Percentiles rank a stretch among this genome's conserved stretches.
These are phyloP conservation scores for Mucor plumbeus DNA, from an alignment of 371 early-diverging fungal species.

Conservation along the genomic window DNA sequence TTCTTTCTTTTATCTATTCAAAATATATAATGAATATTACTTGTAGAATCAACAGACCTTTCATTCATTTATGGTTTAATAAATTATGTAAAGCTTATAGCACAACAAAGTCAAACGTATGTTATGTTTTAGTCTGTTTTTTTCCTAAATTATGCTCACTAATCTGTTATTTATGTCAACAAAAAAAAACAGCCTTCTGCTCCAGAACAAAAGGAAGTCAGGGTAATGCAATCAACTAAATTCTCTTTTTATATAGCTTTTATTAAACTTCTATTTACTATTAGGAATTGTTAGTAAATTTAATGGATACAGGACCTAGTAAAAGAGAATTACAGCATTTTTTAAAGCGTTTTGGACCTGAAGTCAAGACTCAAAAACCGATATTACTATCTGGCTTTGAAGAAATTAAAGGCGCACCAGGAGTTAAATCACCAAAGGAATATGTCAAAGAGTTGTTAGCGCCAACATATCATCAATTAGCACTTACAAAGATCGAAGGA, in stretches of 20 bases:
- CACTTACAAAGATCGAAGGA: conserved; percentile 66
- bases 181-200: neutral
- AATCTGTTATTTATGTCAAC: neutral
- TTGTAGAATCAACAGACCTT: neutral
- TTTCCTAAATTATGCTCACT: neutral
- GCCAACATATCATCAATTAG: conserved; percentile 57
- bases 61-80: neutral
- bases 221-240: conserved; percentile 9
- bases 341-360: conserved; percentile 64
- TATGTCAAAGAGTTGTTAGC: conserved; percentile 57
- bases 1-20: neutral
- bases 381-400: conserved; percentile 19
- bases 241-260: neutral
- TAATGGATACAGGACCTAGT: conserved; percentile 72
- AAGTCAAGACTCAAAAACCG: conserved; percentile 18
- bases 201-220: conserved; percentile 28
- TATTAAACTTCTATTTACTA: neutral
- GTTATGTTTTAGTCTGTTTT: neutral
- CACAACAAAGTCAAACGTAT: neutral
- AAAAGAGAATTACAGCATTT: conserved; percentile 81
- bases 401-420: conserved; percentile 15
- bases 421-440: conserved; percentile 40
- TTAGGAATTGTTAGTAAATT: conserved; percentile 28
- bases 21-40: neutral
- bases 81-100: conserved; percentile 1